Evolutionary conservation across 768 basidiomycete species (phyloP).

Genomic region (Cantharellus cinnabarinus): DNA sequence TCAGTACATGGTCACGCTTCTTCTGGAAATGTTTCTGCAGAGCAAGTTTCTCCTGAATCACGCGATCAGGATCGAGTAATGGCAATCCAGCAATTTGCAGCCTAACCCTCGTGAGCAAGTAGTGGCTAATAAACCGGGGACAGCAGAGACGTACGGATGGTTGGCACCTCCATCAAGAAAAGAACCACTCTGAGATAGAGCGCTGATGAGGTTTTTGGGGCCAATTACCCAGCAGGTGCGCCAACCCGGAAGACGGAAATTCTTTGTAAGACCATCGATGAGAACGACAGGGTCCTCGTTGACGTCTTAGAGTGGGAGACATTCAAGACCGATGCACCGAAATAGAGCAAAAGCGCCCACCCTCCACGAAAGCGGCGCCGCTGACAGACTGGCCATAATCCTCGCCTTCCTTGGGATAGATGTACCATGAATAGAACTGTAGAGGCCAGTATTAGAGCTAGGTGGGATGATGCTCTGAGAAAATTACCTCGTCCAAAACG

Average conservation of each 20-base stretch:
- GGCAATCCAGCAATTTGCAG: slow-evolving; percentile 78
- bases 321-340: not conserved
- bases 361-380: slow-evolving; percentile 60
- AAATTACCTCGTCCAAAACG: slow-evolving; percentile 56
- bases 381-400: slow-evolving; percentile 65
- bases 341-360: slow-evolving; percentile 5
- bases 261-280: slow-evolving; percentile 89
- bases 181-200: slow-evolving; percentile 82
- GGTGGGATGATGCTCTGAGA: not conserved
- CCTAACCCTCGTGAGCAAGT: slow-evolving; percentile 10
- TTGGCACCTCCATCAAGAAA: slow-evolving; percentile 92
- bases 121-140: not conserved
- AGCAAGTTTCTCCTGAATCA: slow-evolving; percentile 47
- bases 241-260: slow-evolving; percentile 92
- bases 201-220: slow-evolving; percentile 71
- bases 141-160: slow-evolving; percentile 43
- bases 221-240: slow-evolving; percentile 82
- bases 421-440: slow-evolving; percentile 91
- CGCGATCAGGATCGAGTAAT: slow-evolving; percentile 51
- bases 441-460: not conserved
- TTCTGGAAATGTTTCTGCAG: slow-evolving; percentile 78
- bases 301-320: slow-evolving; percentile 31
- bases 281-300: slow-evolving; percentile 69
- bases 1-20: slow-evolving; percentile 79
- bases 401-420: slow-evolving; percentile 58